These are phyloP conservation scores for Eleusine coracana DNA, from an alignment of 176 grass and related monocot species.

Conservation along the genomic window DNA sequence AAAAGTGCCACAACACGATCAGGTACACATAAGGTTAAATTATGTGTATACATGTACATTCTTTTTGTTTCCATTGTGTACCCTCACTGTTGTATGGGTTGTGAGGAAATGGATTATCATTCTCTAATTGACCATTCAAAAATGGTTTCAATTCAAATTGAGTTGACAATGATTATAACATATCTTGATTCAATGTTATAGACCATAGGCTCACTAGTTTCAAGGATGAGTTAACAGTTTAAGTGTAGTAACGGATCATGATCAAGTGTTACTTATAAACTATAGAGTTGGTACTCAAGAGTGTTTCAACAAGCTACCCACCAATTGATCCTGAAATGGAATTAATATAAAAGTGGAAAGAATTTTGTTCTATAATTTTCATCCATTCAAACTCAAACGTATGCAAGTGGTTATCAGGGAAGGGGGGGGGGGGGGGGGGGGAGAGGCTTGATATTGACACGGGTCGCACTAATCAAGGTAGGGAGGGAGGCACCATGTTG, in stretches of 20 bases:
- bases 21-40: conserved; percentile 46
- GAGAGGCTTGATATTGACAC: not conserved
- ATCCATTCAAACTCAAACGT: not conserved
- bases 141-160: conserved; percentile 12
- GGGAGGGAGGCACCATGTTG: not conserved
- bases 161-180: conserved; percentile 3
- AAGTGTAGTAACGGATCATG: conserved; percentile 20
- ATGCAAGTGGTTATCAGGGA: not conserved
- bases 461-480: not conserved
- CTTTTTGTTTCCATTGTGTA: conserved; percentile 1
- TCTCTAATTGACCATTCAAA: not conserved
- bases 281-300: not conserved
- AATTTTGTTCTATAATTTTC: not conserved
- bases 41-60: no score
- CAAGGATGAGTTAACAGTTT: not conserved
- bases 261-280: not conserved
- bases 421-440: no score
- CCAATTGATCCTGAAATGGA: conserved; percentile 1
- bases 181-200: conserved; percentile 23
- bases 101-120: not conserved
- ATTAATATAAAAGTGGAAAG: not conserved
- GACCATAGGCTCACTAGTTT: conserved; percentile 1
- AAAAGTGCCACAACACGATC: conserved; percentile 19
- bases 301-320: not conserved
- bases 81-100: conserved; percentile 25